Evolutionary conservation across 768 basidiomycete genomes (phyloP).

Genomic region (Trametes cubensis): DNA sequence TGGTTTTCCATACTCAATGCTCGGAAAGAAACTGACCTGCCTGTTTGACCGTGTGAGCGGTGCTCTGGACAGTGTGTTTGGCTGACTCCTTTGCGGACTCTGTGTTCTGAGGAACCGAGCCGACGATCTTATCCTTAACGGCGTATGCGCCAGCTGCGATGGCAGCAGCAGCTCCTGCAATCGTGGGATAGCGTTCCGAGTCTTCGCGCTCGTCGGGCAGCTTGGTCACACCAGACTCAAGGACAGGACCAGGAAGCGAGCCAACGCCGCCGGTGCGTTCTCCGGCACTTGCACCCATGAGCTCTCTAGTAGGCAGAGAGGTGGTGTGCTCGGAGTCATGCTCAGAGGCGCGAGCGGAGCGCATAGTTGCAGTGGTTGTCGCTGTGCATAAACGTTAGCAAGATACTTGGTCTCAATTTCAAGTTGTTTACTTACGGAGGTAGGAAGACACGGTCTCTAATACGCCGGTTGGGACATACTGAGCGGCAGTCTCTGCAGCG

Average conservation of each 20-base stretch:
- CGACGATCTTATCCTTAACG: conserved; percentile 14
- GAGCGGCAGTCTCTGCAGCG: conserved; percentile 24
- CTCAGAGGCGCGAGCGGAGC: conserved; percentile 24
- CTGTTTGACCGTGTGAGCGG: conserved; percentile 5
- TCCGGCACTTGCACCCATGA: conserved; percentile 19
- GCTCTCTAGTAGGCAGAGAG: conserved; percentile 19
- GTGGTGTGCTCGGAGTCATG: conserved; percentile 25
- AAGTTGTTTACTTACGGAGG: conserved; percentile 25
- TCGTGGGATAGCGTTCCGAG: conserved; percentile 14
- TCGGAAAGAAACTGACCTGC: not conserved
- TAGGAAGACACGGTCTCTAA: conserved; percentile 29
- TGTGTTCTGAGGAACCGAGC: conserved; percentile 1
- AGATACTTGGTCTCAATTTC: too few species aligned
- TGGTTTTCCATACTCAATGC: too few species aligned
- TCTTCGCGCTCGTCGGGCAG: conserved; percentile 49
- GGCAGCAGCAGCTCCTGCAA: conserved; percentile 11
- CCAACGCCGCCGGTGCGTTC: conserved; percentile 46
- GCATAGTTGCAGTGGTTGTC: conserved; percentile 13
- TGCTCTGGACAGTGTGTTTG: not conserved
- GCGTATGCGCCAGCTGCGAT: conserved; percentile 15
- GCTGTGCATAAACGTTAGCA: not conserved
- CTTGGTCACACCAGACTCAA: conserved; percentile 50
- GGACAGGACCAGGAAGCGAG: conserved; percentile 48
- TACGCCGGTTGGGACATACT: conserved; percentile 29
- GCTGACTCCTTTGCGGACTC: conserved; percentile 1